These are phyloP conservation scores for Irpex rosettiformis DNA, from an alignment of 1,284 basidiomycete genomes.

Conservation along the genomic window DNA sequence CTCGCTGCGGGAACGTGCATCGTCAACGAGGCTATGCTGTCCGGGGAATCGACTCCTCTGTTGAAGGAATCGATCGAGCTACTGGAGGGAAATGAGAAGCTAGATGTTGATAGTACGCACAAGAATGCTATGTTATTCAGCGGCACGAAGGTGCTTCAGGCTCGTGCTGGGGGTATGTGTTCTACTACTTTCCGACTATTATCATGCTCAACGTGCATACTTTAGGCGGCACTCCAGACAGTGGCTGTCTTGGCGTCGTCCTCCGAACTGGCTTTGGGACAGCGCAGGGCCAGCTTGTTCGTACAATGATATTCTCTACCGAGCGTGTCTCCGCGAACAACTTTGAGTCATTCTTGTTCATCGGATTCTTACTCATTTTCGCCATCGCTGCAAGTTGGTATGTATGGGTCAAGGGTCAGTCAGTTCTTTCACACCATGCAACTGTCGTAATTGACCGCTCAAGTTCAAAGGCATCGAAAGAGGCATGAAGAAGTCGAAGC, in stretches of 20 bases:
- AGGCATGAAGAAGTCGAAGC: conserved; percentile 88
- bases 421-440: conserved; percentile 21
- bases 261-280: conserved; percentile 96
- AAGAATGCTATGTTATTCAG: conserved; percentile 90
- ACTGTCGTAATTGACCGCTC: too few relatives aligned
- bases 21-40: conserved; percentile 97
- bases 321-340: conserved; percentile 95
- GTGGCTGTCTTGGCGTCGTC: conserved; percentile 87
- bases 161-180: conserved; percentile 47
- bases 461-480: conserved; percentile 90
- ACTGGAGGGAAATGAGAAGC: conserved; percentile 67
- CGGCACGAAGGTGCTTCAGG: conserved; percentile 92
- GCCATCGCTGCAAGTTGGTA: conserved; percentile 95
- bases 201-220: neutral
- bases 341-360: conserved; percentile 90
- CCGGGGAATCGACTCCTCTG: conserved; percentile 92
- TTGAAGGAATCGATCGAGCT: conserved; percentile 91
- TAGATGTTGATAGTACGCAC: conserved; percentile 84
- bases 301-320: conserved; percentile 97
- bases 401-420: conserved; percentile 88
- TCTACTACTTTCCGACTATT: neutral
- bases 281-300: conserved; percentile 90
- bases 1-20: conserved; percentile 88
- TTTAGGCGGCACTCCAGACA: conserved; percentile 71
- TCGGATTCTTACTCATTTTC: conserved; percentile 93